phyloP scores from a whole-genome alignment of 2,329 filamentous ascomycete species.

The Tolypocladium nubicola region DNA sequence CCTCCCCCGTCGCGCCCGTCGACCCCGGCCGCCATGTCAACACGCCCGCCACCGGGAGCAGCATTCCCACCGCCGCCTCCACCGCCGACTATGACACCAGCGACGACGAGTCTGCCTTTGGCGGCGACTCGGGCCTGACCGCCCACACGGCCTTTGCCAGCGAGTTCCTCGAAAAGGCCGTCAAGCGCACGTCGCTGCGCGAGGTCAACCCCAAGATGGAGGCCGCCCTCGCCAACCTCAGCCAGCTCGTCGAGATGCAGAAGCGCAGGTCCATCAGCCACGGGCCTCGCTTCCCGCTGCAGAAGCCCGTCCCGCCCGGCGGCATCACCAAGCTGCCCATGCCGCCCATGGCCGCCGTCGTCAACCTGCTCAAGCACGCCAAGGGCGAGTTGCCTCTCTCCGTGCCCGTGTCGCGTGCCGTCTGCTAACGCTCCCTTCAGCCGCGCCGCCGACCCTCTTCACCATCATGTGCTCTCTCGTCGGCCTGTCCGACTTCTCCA shows the following conservation, averaged over 20 bases:
- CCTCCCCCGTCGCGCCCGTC: constrained; percentile 14
- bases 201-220: constrained; percentile 39
- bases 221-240: constrained; percentile 38
- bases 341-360: constrained; percentile 41
- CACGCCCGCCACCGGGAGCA: constrained; percentile 15
- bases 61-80: constrained; percentile 15
- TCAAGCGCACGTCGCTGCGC: constrained; percentile 34
- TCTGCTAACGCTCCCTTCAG: constrained; percentile 15
- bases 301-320: constrained; percentile 32
- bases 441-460: constrained; percentile 36
- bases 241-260: constrained; percentile 42
- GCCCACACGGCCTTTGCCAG: constrained; percentile 43
- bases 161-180: constrained; percentile 43
- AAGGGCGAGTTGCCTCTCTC: constrained; percentile 23
- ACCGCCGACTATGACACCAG: constrained; percentile 25
- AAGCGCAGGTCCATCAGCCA: constrained; percentile 28
- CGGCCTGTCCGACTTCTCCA: constrained; percentile 36
- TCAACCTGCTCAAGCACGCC: constrained; percentile 35
- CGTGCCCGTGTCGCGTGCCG: background rate
- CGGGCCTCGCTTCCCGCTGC: constrained; percentile 33
- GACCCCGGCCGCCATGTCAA: constrained; percentile 4
- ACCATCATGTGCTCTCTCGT: constrained; percentile 38
- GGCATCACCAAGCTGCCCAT: constrained; percentile 41
- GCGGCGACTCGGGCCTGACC: constrained; percentile 37
- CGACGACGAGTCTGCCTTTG: constrained; percentile 30